Evolutionary conservation across 495 filamentous ascomycete species (phyloP), one percentile per base, ranked within the genome.

Genomic region (Penicillium taxi): DNA sequence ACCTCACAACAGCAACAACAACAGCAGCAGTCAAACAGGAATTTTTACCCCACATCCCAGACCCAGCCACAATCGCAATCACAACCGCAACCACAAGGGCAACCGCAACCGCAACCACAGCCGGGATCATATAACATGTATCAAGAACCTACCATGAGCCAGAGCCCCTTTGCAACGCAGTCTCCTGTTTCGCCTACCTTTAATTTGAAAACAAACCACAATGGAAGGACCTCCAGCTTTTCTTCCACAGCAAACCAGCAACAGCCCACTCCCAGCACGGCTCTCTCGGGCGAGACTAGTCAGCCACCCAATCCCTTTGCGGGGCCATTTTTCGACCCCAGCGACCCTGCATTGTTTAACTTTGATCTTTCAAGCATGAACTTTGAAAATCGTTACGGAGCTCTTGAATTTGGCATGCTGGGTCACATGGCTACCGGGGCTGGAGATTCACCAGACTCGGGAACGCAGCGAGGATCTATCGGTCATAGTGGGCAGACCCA

Each of bases 381-480:
- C 57, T 98, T 96, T 53, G 88, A 86, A 31, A 96, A 90, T 52
- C 84, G 90, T 21, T 98, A 95, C 48, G 89, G 86, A 40, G 88
- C 86, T 20, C 59, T 93, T 41, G 91, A 98, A 56, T 94, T 96
- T 52, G 80, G 85, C 14, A 94, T 94, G 77, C 77, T 98, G 4
- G 84, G 85, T 13, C 88, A 95, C 51, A 90, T 98, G 83, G 84
- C 85, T 19, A 86, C 80, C 12, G 86, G 84, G 1, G 85, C 84
- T 2, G 82, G 77, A 13, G 86, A 89, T 36, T 86, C 84, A 2
- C 77, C 81, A 9, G 86, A 94, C 37, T 66, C 61, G 8, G 63
- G 53, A 38, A 66, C 59, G n/a, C 64, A 70, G 29, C 58, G 65
- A 39, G 64, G 66, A 27, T 71, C 67, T 26, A 66, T 71, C 46